Percentiles rank a stretch among this genome's conserved stretches.
phyloP scores from a whole-genome alignment of 2,329 filamentous ascomycete genomes.

The Cordyceps cateniannulata region DNA sequence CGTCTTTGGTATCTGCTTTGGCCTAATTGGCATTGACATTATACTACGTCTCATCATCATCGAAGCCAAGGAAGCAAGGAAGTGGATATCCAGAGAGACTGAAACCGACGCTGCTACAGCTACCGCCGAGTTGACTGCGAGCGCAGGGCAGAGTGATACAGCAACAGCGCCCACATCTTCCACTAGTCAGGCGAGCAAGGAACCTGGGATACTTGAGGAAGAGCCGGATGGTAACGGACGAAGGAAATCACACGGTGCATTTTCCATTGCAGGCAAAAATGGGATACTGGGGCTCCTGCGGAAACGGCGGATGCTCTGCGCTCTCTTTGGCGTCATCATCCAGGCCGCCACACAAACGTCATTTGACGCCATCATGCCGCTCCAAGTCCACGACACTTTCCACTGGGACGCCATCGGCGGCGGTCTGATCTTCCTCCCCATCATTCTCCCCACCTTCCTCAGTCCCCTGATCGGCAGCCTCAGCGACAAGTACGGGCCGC shows the following conservation, averaged over 20 bases:
- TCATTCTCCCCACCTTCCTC: constrained; percentile 26
- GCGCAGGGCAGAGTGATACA: neutral
- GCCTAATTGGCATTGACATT: constrained; percentile 27
- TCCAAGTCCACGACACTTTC: constrained; percentile 24
- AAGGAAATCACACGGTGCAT: neutral
- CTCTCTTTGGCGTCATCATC: constrained; percentile 29
- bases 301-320: constrained; percentile 26
- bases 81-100: constrained; percentile 19
- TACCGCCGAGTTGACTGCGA: neutral
- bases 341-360: constrained; percentile 26
- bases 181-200: neutral
- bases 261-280: neutral
- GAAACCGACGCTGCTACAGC: neutral
- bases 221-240: neutral
- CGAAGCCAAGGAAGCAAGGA: constrained; percentile 26
- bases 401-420: constrained; percentile 28
- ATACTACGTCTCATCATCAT: constrained; percentile 26
- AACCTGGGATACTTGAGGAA: neutral
- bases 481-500: constrained; percentile 28
- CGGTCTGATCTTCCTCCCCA: constrained; percentile 28
- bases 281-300: constrained; percentile 21
- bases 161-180: too few relatives aligned
- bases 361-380: constrained; percentile 29
- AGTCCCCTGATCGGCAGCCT: constrained; percentile 25
- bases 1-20: constrained; percentile 31